Evolutionary conservation across 1,139 yeast species (phyloP).

Genomic region (Debaryomyces robertsiae): DNA sequence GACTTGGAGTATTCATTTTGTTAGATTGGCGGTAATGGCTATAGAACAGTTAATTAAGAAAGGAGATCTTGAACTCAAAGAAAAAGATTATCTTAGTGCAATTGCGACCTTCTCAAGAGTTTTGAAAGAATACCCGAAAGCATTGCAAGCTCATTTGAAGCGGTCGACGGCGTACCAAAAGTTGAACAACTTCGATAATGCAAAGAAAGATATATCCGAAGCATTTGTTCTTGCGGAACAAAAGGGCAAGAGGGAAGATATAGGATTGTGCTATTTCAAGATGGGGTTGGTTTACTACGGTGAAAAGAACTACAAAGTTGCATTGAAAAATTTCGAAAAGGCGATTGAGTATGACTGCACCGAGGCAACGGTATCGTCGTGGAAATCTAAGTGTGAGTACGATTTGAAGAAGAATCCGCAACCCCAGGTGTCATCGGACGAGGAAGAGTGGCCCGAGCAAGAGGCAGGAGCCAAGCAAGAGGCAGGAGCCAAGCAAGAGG

Average conservation of each 20-base stretch:
- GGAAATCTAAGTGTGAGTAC: constrained; percentile 51
- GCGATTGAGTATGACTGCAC: constrained; percentile 52
- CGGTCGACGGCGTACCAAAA: constrained; percentile 61
- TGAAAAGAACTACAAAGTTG: constrained; percentile 47
- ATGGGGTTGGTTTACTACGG: constrained; percentile 54
- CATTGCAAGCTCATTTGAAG: constrained; percentile 56
- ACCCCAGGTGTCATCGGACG: constrained; percentile 16
- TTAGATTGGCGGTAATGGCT: constrained; percentile 33
- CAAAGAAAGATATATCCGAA: constrained; percentile 53
- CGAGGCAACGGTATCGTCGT: constrained; percentile 51
- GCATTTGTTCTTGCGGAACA: constrained; percentile 59
- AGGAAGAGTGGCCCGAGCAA: no score
- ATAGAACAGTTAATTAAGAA: constrained; percentile 38
- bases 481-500: no score
- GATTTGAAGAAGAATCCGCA: constrained; percentile 32
- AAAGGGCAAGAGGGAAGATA: constrained; percentile 53
- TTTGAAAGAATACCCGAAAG: constrained; percentile 42
- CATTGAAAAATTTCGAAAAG: constrained; percentile 50
- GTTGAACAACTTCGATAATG: constrained; percentile 48
- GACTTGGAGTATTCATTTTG: no score
- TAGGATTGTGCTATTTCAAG: constrained; percentile 62
- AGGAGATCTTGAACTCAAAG: constrained; percentile 35
- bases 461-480: no score
- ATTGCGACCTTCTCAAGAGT: constrained; percentile 35
- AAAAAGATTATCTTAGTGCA: constrained; percentile 42